Evolutionary conservation across 2,329 filamentous ascomycete genomes (phyloP).

Genomic region (Dactylellina leptospora): DNA sequence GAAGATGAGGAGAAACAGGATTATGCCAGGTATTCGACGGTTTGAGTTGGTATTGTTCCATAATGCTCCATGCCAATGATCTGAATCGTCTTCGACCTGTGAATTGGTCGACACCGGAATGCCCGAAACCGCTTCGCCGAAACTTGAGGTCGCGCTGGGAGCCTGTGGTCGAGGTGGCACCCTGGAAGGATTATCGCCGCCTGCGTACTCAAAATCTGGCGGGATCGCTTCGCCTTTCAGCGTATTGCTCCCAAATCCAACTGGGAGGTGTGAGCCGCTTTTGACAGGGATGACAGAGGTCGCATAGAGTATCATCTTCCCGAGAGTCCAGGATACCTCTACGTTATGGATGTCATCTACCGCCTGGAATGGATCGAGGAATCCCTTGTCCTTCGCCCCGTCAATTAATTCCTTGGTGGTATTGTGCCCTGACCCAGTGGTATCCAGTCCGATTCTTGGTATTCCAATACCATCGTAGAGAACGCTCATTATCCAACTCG

Average conservation of each 20-base stretch:
- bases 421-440: constrained; percentile 70
- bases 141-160: neutral
- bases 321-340: constrained; percentile 96
- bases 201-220: constrained; percentile 82
- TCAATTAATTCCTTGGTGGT: constrained; percentile 75
- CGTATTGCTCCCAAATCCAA: constrained; percentile 90
- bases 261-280: constrained; percentile 69
- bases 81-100: constrained; percentile 35
- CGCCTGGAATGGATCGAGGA: constrained; percentile 85
- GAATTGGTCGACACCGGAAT: constrained; percentile 11
- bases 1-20: constrained; percentile 71
- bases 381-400: constrained; percentile 76
- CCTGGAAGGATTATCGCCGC: constrained; percentile 7
- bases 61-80: constrained; percentile 50
- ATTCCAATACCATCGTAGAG: constrained; percentile 95
- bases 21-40: constrained; percentile 70
- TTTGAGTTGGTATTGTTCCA: constrained; percentile 57
- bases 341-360: constrained; percentile 90
- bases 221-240: constrained; percentile 66
- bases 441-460: constrained; percentile 81
- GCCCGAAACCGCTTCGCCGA: constrained; percentile 19
- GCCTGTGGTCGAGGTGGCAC: constrained; percentile 11
- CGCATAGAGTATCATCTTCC: constrained; percentile 95
- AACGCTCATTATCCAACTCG: constrained; percentile 96
- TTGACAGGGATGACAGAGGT: constrained; percentile 80